phyloP scores from a whole-genome alignment of 208 protist genomes.

The Leishmania mexicana region DNA sequence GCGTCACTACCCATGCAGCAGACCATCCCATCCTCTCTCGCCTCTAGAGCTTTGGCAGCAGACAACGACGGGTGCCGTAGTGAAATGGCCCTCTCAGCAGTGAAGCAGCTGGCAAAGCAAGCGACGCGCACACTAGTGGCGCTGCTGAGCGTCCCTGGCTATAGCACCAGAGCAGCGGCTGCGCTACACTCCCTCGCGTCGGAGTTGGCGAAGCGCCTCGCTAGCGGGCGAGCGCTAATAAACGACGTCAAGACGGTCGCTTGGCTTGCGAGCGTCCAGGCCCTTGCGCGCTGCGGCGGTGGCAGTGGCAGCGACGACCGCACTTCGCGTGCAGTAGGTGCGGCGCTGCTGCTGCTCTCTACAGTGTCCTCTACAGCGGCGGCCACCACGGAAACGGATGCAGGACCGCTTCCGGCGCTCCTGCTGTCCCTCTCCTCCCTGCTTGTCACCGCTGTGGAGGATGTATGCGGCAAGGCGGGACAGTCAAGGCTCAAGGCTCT shows the following conservation, averaged over 20 bases:
- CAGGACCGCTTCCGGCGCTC: conserved; percentile 11
- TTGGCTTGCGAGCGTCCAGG: conserved; percentile 32
- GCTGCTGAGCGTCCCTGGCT: conserved; percentile 14
- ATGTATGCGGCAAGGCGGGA: conserved; percentile 15
- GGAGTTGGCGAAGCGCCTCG: conserved; percentile 11
- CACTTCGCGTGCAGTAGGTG: not conserved
- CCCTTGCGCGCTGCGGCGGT: conserved; percentile 1
- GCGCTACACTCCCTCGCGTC: conserved; percentile 10
- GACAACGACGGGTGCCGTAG: not conserved
- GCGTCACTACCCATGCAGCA: conserved; percentile 34
- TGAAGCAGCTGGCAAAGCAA: conserved; percentile 36
- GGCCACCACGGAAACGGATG: not conserved
- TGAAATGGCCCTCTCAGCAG: conserved; percentile 1
- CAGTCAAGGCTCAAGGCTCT: not conserved
- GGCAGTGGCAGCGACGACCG: not conserved
- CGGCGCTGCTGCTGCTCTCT: not conserved
- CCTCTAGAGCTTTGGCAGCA: no score
- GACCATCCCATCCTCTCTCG: not conserved
- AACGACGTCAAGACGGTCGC: conserved; percentile 29
- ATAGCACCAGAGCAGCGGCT: not conserved
- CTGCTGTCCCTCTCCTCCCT: conserved; percentile 12
- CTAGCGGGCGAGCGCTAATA: conserved; percentile 12
- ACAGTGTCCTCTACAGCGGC: not conserved
- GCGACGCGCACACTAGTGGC: conserved; percentile 22
- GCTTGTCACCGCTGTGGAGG: conserved; percentile 15